Base-by-base conservation (phyloP, 176 grass and related monocot species). In the Aegilops sharonensis region DNA sequence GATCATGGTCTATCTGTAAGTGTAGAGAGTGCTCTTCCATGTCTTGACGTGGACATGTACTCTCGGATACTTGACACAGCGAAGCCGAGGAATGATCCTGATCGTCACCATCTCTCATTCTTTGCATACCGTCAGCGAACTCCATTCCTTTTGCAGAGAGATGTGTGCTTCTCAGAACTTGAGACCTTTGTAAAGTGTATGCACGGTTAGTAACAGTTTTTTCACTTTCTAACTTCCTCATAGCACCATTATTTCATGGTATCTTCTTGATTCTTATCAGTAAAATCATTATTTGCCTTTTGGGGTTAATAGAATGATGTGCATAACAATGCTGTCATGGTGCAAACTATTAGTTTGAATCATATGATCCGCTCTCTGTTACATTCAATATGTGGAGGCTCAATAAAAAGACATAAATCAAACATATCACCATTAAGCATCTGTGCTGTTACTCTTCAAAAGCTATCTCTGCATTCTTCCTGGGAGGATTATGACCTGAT, bases 71-170 rank as follows among this genome's bases (percentile, higher is more conserved):
- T 98, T 63, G 84, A 92, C 78, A 91, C 84, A 21, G 68, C 90
- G 3, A 98, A 95, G 78, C 88, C 91, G 2, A 95, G 88, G 84
- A 89, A 90, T 67, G 91, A 98, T 89, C 93, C 95, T 29, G 95
- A 98, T 68, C 84, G 72, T 67, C 88, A 83, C 42, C 93, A 92
- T 30, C 87, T 93, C 17, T 89, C 93, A 2, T 91, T 89, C 84
- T 94, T 98, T 68, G 82, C 88, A 8, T 98, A 89, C 88, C 91
- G 91, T 29, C 89, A 89, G 76, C 78, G 75, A 62, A 48, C 89
- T 34, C 77, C 86, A 36, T 70, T 88, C 24, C 78, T 86, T 89
- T 48, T 92, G 80, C 91, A 89, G 78, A 70, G 81, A 77, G 86
- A 94, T 21, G 75, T 79, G 36, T 81, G 78, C 73, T 89, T 78